A percentile compares a stretch with the other conserved stretches of the same genome.
These are phyloP conservation scores for Aeschynomene evenia DNA, from an alignment of 306 rosid species.

Conservation along the genomic window DNA sequence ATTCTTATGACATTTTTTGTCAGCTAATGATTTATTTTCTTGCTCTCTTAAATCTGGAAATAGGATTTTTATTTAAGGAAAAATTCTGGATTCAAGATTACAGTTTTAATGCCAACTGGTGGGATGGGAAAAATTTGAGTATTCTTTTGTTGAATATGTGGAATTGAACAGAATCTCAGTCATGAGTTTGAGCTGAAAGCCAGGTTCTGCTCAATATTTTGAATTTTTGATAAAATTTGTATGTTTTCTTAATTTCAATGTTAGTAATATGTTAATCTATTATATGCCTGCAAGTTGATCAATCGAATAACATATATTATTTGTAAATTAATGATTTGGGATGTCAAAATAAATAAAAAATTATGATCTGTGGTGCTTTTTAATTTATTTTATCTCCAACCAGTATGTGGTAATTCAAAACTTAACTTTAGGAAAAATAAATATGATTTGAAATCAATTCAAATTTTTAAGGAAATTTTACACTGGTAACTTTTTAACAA, in stretches of 20 bases:
- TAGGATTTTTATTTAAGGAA: background rate
- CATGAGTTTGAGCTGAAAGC: background rate
- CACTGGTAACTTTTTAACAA: background rate
- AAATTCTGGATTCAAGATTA: background rate
- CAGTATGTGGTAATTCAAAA: slow-evolving; percentile 4
- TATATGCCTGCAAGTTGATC: background rate
- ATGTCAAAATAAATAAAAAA: background rate
- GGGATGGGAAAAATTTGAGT: background rate
- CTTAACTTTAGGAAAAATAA: background rate
- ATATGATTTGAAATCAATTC: background rate
- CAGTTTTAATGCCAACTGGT: slow-evolving; percentile 2
- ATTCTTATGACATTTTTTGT: background rate
- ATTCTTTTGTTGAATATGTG: background rate
- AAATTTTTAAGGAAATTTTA: background rate
- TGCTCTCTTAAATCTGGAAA: slow-evolving; percentile 11
- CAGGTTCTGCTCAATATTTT: background rate
- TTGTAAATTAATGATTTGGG: background rate
- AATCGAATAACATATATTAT: background rate
- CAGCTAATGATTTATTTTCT: background rate
- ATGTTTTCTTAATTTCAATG: background rate
- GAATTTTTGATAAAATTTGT: background rate
- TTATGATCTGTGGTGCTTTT: background rate
- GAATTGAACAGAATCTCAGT: background rate
- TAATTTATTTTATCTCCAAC: background rate
- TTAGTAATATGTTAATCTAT: background rate